Evolutionary conservation across 371 early-diverging fungal species (phyloP).

Genomic region (Paramicrosporidium saccamoebae): DNA sequence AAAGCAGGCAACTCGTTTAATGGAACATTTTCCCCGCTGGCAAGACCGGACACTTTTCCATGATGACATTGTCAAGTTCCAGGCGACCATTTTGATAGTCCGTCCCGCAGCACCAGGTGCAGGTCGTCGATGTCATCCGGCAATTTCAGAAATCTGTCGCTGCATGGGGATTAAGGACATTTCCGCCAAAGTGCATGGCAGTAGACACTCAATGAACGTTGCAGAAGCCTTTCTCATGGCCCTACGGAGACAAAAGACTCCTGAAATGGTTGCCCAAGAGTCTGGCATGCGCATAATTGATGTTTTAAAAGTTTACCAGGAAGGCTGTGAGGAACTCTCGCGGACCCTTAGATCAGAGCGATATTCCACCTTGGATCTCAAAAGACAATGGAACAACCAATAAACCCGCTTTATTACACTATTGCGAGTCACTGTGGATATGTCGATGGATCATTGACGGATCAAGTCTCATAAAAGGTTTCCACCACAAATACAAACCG

Average conservation of each 20-base stretch:
- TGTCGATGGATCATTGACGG: no score
- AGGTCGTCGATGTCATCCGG: slow-evolving; percentile 61
- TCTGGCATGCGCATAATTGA: slow-evolving; percentile 69
- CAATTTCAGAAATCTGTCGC: slow-evolving; percentile 76
- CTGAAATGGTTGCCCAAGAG: slow-evolving; percentile 49
- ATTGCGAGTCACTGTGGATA: no score
- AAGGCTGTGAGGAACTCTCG: no score
- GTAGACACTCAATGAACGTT: slow-evolving; percentile 82
- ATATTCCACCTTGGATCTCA: no score
- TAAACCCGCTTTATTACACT: no score
- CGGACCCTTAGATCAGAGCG: no score
- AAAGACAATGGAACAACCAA: no score
- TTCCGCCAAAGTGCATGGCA: slow-evolving; percentile 62
- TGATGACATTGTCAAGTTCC: slow-evolving; percentile 59
- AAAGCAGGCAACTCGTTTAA: slow-evolving; percentile 43
- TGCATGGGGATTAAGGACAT: slow-evolving; percentile 75
- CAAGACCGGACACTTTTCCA: slow-evolving; percentile 73
- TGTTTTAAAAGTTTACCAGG: slow-evolving; percentile 43
- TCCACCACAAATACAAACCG: no score
- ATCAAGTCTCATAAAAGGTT: no score
- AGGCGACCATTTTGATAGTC: slow-evolving; percentile 41
- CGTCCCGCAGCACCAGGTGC: slow-evolving; percentile 73
- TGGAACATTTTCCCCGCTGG: slow-evolving; percentile 50
- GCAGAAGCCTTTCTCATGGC: slow-evolving; percentile 85
- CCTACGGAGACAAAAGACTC: slow-evolving; percentile 36